A percentile compares a stretch with the other conserved stretches of the same genome.
These are phyloP conservation scores for Trichoderma virens DNA, from an alignment of 495 filamentous ascomycete genomes.

Conservation along the genomic window DNA sequence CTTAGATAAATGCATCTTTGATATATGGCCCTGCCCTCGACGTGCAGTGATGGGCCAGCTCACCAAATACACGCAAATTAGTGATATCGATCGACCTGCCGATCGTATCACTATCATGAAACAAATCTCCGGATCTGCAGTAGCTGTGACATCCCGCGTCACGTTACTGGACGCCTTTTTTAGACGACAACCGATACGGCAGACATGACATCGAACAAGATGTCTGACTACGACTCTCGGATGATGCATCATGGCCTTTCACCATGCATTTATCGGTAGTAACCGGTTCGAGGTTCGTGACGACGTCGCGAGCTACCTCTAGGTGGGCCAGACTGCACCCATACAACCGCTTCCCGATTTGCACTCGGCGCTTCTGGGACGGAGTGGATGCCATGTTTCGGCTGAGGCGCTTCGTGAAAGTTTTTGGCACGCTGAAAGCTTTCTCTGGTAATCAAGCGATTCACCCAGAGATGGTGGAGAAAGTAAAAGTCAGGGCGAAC, in stretches of 20 bases:
- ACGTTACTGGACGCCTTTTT: not conserved
- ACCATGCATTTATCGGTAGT: not conserved
- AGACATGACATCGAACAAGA: not conserved
- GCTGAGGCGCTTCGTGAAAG: not conserved
- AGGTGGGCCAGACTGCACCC: not conserved
- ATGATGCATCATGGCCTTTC: not conserved
- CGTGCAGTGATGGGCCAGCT: not conserved
- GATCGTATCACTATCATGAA: not conserved
- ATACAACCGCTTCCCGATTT: not conserved
- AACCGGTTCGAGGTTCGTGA: not conserved
- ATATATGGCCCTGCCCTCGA: not conserved
- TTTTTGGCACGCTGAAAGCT: not conserved
- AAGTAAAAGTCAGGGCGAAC: conserved; percentile 37
- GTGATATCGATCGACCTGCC: not conserved
- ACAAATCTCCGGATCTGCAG: not conserved
- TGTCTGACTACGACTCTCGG: not conserved
- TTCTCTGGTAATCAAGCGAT: conserved; percentile 5
- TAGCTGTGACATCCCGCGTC: not conserved
- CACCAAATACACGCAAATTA: not conserved
- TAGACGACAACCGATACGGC: not conserved
- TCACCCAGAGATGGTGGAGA: conserved; percentile 22
- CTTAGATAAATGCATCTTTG: not conserved
- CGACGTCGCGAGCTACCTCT: not conserved
- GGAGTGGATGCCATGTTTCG: not conserved
- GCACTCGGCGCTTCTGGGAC: not conserved